Conservation (phyloP, 2,329 filamentous ascomycete genomes). For the Calonectria ilicicola region DNA sequence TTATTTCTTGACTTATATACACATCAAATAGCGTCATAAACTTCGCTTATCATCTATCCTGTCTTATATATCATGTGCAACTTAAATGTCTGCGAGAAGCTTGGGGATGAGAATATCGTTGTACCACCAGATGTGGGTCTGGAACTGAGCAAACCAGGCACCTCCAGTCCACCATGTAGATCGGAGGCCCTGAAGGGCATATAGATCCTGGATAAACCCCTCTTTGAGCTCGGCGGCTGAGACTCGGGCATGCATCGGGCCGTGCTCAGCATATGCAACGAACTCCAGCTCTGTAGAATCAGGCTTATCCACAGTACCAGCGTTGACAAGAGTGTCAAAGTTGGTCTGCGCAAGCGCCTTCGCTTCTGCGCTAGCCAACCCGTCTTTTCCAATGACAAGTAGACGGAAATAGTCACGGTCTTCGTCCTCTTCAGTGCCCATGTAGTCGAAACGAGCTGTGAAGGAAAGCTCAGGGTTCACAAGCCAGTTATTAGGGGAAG, state of each 20-base stretch:
- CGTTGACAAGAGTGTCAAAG: constrained; percentile 44
- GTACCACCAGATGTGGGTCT: constrained; percentile 49
- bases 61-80: neutral
- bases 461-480: constrained; percentile 34
- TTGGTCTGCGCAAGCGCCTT: constrained; percentile 41
- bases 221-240: constrained; percentile 46
- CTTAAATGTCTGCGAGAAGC: constrained; percentile 23
- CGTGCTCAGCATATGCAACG: constrained; percentile 50
- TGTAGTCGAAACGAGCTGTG: constrained; percentile 43
- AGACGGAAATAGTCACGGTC: constrained; percentile 42
- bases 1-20: neutral
- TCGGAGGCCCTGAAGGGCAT: constrained; percentile 55
- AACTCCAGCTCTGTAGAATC: constrained; percentile 44
- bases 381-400: constrained; percentile 42
- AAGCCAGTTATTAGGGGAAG: constrained; percentile 35
- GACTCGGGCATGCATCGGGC: constrained; percentile 51
- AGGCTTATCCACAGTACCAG: constrained; percentile 39
- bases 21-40: neutral
- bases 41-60: neutral
- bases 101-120: constrained; percentile 43
- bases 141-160: constrained; percentile 49
- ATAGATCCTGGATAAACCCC: constrained; percentile 56
- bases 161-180: constrained; percentile 60
- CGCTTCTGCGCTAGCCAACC: constrained; percentile 33
- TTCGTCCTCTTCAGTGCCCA: constrained; percentile 41